These are phyloP conservation scores for Amylocystis lapponica DNA, from an alignment of 768 basidiomycete genomes.

Conservation along the genomic window DNA sequence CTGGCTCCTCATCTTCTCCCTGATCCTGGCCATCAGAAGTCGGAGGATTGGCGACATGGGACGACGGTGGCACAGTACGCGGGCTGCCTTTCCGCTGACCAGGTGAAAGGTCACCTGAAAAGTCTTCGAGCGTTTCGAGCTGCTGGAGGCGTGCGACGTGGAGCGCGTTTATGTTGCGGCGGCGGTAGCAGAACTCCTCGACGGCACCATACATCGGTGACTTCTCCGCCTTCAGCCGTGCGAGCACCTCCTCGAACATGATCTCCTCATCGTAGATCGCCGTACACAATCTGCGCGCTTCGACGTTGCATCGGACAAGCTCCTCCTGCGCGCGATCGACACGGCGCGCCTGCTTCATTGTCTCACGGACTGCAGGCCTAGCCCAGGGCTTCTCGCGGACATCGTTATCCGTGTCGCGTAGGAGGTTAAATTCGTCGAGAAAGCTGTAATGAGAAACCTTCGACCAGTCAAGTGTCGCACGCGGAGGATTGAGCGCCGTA, in stretches of 20 bases:
- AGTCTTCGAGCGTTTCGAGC: not conserved
- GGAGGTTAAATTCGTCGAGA: slow-evolving; percentile 26
- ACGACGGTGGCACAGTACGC: too few species aligned
- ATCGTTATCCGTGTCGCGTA: slow-evolving; percentile 21
- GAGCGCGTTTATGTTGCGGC: slow-evolving; percentile 1
- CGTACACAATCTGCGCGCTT: slow-evolving; percentile 21
- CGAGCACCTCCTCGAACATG: not conserved
- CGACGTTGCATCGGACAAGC: slow-evolving; percentile 17
- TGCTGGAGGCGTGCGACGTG: slow-evolving; percentile 6
- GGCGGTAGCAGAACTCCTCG: slow-evolving; percentile 1
- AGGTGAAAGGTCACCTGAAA: slow-evolving; percentile 1
- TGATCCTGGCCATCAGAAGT: too few species aligned
- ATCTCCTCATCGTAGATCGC: slow-evolving; percentile 18
- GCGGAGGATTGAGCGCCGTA: slow-evolving; percentile 15
- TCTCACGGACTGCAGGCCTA: slow-evolving; percentile 14
- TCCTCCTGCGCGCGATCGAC: slow-evolving; percentile 19
- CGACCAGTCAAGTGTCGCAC: slow-evolving; percentile 19
- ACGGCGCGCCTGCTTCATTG: slow-evolving; percentile 15
- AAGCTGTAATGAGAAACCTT: slow-evolving; percentile 23
- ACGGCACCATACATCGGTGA: not conserved
- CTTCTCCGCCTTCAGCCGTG: not conserved
- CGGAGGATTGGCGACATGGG: too few species aligned
- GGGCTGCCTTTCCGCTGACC: slow-evolving; percentile 1
- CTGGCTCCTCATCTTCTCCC: too few species aligned
- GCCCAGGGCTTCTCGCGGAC: slow-evolving; percentile 23